phyloP scores from a whole-genome alignment of 108 stramenopile genomes.

The Nitzschia sp. region DNA sequence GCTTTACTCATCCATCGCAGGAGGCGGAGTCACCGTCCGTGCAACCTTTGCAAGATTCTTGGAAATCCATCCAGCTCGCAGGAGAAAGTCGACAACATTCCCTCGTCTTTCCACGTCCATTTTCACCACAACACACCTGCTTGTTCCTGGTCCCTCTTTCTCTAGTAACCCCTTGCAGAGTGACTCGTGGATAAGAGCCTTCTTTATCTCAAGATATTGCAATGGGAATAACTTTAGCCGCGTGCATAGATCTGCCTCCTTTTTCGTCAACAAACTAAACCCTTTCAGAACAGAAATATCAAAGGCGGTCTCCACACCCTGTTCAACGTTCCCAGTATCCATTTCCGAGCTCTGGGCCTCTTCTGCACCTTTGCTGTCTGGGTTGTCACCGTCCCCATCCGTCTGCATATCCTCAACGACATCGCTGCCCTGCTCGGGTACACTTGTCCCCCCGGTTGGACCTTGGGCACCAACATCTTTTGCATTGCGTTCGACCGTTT shows the following conservation, averaged over 20 bases:
- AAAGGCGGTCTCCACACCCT: constrained; percentile 22
- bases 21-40: constrained; percentile 27
- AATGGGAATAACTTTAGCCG: constrained; percentile 55
- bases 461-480: constrained; percentile 1
- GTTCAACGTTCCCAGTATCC: constrained; percentile 8
- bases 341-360: neutral
- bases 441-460: neutral
- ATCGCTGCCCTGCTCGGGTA: constrained; percentile 6
- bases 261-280: constrained; percentile 61
- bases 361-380: neutral
- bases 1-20: neutral
- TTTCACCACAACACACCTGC: constrained; percentile 55
- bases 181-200: constrained; percentile 74
- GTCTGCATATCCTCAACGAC: constrained; percentile 12
- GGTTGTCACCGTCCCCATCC: constrained; percentile 5
- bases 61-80: constrained; percentile 81
- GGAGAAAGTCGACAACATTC: constrained; percentile 74
- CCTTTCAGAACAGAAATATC: constrained; percentile 40
- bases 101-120: constrained; percentile 71
- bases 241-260: constrained; percentile 70
- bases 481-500: neutral
- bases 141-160: constrained; percentile 40
- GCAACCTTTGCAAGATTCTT: constrained; percentile 27
- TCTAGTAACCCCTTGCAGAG: constrained; percentile 56
- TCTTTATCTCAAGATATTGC: constrained; percentile 78